Base-by-base conservation (phyloP, 2,329 filamentous ascomycete species). In the Sarocladium kiliense region DNA sequence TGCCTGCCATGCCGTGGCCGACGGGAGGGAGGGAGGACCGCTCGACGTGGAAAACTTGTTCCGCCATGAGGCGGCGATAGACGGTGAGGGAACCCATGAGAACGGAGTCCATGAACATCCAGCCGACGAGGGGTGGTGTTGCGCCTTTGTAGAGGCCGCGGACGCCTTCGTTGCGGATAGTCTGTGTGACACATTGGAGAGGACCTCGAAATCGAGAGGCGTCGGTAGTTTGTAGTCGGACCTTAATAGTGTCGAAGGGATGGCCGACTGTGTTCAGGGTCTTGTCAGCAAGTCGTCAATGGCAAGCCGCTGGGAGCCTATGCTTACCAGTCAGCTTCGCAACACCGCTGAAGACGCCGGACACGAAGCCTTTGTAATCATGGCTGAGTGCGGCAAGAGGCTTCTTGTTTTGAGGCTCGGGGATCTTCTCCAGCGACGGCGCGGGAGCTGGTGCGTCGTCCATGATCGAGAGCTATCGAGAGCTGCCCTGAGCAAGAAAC, bases 181-280 rank as follows among this genome's bases (percentile, higher is more conserved):
- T 99, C 69, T 93, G 87, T 55, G 88, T 71, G 10, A 96, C 75
- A 67, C 94, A 97, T 70, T 96, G 86, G 30, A 96, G 69, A 1
- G 94, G 92, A 0, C 94, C 94, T 60, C 78, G 79, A 78, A 99
- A 99, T 63, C 89, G 91, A 1, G 84, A 70, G 49, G 81, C 71
- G 62, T 87, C 78, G 27, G 90, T 91, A 2, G 93, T 97, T 70
- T 99, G 94, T 18, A 99, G 78, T 30, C 94, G 90, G 54, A 97
- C 93, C 74, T 99, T 99, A 70, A 99, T 84, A 0, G 94, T 97
- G 72, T 99, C 94, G 74, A 99, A 97, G 23, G 89, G 84, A 65
- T 87, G 84, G 57, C 84, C 84, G 65, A 87, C 80, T 81, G 57
- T 41, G 25, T n/a, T 26, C n/a, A 23, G 14, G 39, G 18, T n/a